phyloP scores from a whole-genome alignment of 768 basidiomycete species.

The Xanthoconium purpureum region DNA sequence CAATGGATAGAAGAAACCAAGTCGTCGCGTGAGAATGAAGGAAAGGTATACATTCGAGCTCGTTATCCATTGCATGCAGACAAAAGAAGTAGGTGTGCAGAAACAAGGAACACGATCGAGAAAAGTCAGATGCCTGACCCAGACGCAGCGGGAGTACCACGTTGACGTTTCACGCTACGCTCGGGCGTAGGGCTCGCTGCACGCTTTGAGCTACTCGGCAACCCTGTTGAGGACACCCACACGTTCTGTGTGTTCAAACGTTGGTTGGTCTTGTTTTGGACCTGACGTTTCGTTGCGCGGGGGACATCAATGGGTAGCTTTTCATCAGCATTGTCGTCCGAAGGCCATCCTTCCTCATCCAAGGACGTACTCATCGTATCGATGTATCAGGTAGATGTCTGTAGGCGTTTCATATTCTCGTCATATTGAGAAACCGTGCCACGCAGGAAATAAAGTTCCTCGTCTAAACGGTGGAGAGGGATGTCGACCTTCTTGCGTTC shows the following conservation, averaged over 20 bases:
- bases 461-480: background rate
- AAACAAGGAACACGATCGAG: too few relatives aligned
- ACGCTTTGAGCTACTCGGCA: background rate
- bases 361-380: background rate
- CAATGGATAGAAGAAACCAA: too few relatives aligned
- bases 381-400: background rate
- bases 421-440: background rate
- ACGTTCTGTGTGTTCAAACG: background rate
- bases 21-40: too few relatives aligned
- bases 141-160: background rate
- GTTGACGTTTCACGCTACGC: background rate
- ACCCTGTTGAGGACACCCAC: background rate
- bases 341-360: background rate
- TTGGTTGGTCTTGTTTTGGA: background rate
- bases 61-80: too few relatives aligned
- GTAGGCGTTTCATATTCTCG: background rate
- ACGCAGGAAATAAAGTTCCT: background rate
- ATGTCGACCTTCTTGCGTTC: background rate
- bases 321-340: too few relatives aligned
- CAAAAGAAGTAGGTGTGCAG: too few relatives aligned
- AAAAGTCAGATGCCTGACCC: too few relatives aligned
- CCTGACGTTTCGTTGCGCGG: too few relatives aligned
- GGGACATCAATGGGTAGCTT: too few relatives aligned
- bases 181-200: background rate
- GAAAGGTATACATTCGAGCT: too few relatives aligned